A percentile compares a stretch with the other conserved stretches of the same genome.
These are phyloP conservation scores for Neurospora sp. DNA, from an alignment of 2,329 filamentous ascomycete genomes.

Conservation along the genomic window DNA sequence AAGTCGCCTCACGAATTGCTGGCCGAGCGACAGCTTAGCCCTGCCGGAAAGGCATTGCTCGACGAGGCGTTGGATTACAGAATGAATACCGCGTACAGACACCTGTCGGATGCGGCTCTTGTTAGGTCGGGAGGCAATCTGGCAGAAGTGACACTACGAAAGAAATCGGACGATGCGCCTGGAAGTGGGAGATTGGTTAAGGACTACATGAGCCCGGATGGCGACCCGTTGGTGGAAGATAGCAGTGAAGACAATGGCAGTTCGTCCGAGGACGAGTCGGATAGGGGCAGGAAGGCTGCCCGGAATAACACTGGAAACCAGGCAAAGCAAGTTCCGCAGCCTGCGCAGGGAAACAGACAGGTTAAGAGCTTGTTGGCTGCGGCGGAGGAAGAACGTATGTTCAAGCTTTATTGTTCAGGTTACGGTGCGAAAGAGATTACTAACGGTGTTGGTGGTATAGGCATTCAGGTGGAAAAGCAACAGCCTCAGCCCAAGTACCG, in stretches of 20 bases:
- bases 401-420: too few species aligned
- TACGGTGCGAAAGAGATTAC: slow-evolving; percentile 7
- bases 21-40: slow-evolving; percentile 26
- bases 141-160: slow-evolving; percentile 49
- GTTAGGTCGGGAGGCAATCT: slow-evolving; percentile 54
- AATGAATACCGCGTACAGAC: slow-evolving; percentile 59
- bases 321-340: slow-evolving; percentile 24
- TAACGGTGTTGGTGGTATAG: slow-evolving; percentile 24
- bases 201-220: slow-evolving; percentile 56
- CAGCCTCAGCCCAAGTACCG: slow-evolving; percentile 45
- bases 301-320: slow-evolving; percentile 32
- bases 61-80: slow-evolving; percentile 55
- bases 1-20: slow-evolving; percentile 33
- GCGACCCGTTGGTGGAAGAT: slow-evolving; percentile 54
- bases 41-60: slow-evolving; percentile 34
- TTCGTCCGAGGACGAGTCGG: slow-evolving; percentile 52
- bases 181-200: slow-evolving; percentile 52
- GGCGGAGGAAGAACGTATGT: slow-evolving; percentile 70
- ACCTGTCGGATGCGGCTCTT: slow-evolving; percentile 62
- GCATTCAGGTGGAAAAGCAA: slow-evolving; percentile 42
- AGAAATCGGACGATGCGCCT: slow-evolving; percentile 34
- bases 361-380: slow-evolving; percentile 59
- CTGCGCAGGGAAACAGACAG: slow-evolving; percentile 28
- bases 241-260: slow-evolving; percentile 54
- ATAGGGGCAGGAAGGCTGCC: slow-evolving; percentile 48